phyloP scores from a whole-genome alignment of 1,284 basidiomycete genomes.

The Prillingera fragicola region DNA sequence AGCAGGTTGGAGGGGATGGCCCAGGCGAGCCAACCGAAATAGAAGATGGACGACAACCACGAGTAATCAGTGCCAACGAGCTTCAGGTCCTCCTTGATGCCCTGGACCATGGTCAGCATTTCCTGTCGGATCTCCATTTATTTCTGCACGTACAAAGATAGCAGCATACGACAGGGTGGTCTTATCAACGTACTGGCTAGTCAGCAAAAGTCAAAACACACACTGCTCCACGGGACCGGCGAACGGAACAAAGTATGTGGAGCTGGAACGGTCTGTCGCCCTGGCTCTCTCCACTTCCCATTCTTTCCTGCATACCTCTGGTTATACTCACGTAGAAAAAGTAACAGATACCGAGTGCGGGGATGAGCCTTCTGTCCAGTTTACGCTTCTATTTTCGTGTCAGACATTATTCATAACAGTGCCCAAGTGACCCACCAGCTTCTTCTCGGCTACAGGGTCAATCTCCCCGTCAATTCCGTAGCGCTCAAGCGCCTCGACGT shows the following conservation, averaged over 20 bases:
- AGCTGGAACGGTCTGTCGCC: too few relatives aligned
- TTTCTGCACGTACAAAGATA: slow-evolving; percentile 28
- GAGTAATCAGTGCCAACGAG: slow-evolving; percentile 39
- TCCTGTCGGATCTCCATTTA: neutral
- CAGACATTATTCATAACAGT: too few relatives aligned
- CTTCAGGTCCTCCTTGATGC: slow-evolving; percentile 43
- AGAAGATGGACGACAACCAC: slow-evolving; percentile 49
- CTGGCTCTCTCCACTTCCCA: too few relatives aligned
- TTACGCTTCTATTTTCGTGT: too few relatives aligned
- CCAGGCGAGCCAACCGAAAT: slow-evolving; percentile 53
- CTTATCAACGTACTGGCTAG: slow-evolving; percentile 37
- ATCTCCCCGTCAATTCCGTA: slow-evolving; percentile 38
- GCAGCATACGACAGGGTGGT: slow-evolving; percentile 44
- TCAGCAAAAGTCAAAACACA: too few relatives aligned
- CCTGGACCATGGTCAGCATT: neutral
- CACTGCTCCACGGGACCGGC: too few relatives aligned
- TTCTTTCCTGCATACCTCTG: too few relatives aligned
- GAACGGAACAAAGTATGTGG: too few relatives aligned
- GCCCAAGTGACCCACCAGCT: too few relatives aligned
- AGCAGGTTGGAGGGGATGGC: slow-evolving; percentile 52
- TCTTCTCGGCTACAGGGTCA: slow-evolving; percentile 36
- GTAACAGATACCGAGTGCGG: slow-evolving; percentile 39
- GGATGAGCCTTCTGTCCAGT: slow-evolving; percentile 36
- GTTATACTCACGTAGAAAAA: slow-evolving; percentile 31
- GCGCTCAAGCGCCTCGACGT: slow-evolving; percentile 37